Conservation (phyloP, 257 asterid genomes). For the Solanum microdontum region DNA sequence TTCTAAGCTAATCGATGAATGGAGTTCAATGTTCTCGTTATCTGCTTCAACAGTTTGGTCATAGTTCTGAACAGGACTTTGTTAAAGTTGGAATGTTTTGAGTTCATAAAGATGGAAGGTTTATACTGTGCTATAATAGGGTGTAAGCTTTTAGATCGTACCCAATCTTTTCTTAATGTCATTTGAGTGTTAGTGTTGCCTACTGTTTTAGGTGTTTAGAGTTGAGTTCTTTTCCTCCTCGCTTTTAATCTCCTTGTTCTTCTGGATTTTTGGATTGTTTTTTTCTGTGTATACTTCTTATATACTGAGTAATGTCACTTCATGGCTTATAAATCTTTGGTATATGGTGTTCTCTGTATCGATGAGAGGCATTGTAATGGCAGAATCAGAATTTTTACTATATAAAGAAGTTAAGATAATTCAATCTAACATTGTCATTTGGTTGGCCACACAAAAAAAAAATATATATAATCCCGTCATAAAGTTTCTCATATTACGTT, state of each 20-base stretch:
- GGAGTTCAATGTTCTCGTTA: not conserved
- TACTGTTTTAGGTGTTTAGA: not conserved
- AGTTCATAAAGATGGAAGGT: not conserved
- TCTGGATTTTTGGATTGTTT: not conserved
- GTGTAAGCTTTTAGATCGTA: not conserved
- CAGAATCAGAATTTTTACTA: not conserved
- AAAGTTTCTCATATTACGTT: not conserved
- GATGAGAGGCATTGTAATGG: not conserved
- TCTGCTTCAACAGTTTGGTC: not conserved
- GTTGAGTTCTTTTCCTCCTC: not conserved
- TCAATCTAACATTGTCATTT: not conserved
- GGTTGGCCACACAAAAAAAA: not conserved
- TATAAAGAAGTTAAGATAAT: not conserved
- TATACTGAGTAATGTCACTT: not conserved
- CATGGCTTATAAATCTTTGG: not conserved
- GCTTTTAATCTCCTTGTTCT: not conserved
- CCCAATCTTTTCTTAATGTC: not conserved
- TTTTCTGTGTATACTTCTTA: not conserved
- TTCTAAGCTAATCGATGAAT: not conserved
- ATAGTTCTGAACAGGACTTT: not conserved
- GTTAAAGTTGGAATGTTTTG: slow-evolving; percentile 1
- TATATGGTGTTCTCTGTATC: not conserved
- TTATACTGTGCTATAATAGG: not conserved
- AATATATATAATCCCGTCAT: not conserved
- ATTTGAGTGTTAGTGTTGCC: not conserved